A percentile compares a stretch with the other conserved stretches of the same genome.
These are phyloP conservation scores for Leccinum olivaceopallidum DNA, from an alignment of 768 basidiomycete genomes.

Conservation along the genomic window DNA sequence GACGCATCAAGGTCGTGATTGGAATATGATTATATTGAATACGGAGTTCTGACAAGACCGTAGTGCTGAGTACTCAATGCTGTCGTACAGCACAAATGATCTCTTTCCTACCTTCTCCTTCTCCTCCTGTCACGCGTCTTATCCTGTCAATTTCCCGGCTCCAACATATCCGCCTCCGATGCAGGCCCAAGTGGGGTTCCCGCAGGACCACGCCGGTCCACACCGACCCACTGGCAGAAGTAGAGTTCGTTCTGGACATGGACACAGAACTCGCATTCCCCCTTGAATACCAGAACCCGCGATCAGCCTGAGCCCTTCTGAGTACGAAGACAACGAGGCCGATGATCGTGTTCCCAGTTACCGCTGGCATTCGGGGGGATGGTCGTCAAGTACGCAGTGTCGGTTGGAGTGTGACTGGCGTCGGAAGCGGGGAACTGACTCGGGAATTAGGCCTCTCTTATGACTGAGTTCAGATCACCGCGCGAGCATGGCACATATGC, in stretches of 20 bases:
- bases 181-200: conserved; percentile 3
- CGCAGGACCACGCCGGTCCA: background rate
- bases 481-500: background rate
- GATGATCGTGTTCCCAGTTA: background rate
- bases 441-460: conserved; percentile 63
- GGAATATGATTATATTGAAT: too few species aligned
- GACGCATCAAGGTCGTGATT: too few species aligned
- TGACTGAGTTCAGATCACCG: conserved; percentile 44
- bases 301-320: background rate
- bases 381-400: conserved; percentile 46
- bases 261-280: background rate
- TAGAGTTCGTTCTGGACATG: background rate
- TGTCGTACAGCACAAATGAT: too few species aligned
- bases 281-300: too few species aligned
- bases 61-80: too few species aligned
- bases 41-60: too few species aligned
- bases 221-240: background rate
- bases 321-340: too few species aligned
- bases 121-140: too few species aligned
- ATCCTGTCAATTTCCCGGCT: too few species aligned
- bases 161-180: too few species aligned
- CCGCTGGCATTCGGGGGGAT: background rate
- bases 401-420: too few species aligned
- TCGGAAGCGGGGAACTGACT: conserved; percentile 44
- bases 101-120: too few species aligned